Conservation (phyloP, 306 rosid species). For the Glycine soja region DNA sequence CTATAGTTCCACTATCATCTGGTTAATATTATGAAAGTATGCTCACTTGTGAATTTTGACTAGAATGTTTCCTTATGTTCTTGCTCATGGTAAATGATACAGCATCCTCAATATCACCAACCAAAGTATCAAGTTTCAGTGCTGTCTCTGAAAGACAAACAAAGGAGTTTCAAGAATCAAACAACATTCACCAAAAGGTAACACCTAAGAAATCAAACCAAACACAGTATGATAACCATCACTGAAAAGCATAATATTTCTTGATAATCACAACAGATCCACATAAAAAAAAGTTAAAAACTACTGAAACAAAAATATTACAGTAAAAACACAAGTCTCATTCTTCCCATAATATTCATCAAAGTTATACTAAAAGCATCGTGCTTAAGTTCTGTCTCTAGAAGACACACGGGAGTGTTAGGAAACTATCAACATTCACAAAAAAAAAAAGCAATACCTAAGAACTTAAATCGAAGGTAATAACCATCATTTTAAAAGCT, state of each 20-base stretch:
- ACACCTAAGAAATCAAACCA: slow-evolving; percentile 42
- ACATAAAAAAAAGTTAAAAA: not conserved
- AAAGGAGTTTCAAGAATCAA: slow-evolving; percentile 38
- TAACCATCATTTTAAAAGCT: slow-evolving; percentile 1
- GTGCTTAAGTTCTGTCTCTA: not conserved
- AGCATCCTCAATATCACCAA: slow-evolving; percentile 93
- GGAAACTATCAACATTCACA: not conserved
- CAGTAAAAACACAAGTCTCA: slow-evolving; percentile 14
- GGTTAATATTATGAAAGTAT: slow-evolving; percentile 18
- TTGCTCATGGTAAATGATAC: slow-evolving; percentile 76
- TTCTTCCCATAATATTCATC: slow-evolving; percentile 17
- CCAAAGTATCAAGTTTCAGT: slow-evolving; percentile 83
- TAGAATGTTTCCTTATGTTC: slow-evolving; percentile 68
- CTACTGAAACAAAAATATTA: not conserved
- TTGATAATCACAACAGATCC: slow-evolving; percentile 25
- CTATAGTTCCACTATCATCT: slow-evolving; percentile 36
- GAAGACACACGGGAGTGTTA: not conserved
- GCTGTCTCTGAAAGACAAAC: slow-evolving; percentile 78
- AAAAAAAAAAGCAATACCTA: not conserved
- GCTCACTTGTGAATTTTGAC: slow-evolving; percentile 78
- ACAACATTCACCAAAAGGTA: slow-evolving; percentile 6
- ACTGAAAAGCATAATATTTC: slow-evolving; percentile 19
- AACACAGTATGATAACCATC: slow-evolving; percentile 13
- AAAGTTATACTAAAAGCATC: not conserved
- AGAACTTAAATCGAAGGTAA: slow-evolving; percentile 6